phyloP scores from a whole-genome alignment of 495 filamentous ascomycete genomes.

The Neurospora sp. region DNA sequence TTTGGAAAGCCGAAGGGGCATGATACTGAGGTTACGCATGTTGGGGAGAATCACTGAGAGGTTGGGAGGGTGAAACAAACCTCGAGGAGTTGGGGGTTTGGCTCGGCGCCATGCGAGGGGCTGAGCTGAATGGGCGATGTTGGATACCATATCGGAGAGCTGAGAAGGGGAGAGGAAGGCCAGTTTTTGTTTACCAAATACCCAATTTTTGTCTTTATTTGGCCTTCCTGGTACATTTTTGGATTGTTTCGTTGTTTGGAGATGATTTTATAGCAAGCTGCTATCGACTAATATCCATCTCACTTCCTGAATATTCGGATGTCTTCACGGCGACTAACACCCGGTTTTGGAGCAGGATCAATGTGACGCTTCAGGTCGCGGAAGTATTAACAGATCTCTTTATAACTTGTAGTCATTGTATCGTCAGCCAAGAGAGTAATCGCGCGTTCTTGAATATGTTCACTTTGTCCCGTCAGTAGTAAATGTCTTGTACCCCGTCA shows the following conservation, averaged over 20 bases:
- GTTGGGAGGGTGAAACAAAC: background rate
- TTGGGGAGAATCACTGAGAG: background rate
- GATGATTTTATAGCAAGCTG: background rate
- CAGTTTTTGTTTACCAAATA: background rate
- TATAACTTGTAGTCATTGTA: background rate
- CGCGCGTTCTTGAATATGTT: background rate
- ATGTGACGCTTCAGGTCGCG: background rate
- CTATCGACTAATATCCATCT: background rate
- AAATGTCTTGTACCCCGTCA: background rate
- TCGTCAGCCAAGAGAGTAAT: background rate
- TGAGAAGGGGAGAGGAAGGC: background rate
- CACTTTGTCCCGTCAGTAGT: background rate
- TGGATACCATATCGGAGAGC: background rate
- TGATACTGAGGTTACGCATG: background rate
- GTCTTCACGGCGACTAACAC: background rate
- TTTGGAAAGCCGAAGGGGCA: constrained; percentile 12
- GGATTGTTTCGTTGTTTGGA: background rate
- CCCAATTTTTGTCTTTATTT: background rate
- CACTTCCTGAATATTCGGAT: background rate
- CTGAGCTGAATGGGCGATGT: background rate
- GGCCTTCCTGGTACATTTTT: background rate
- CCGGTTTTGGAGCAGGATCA: background rate
- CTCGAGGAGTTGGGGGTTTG: background rate
- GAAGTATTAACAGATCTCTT: background rate
- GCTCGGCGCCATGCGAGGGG: background rate